Percentiles rank a stretch among this genome's conserved stretches.
Conservation (phyloP, 768 basidiomycete species). For the Dioszegia hungarica region DNA sequence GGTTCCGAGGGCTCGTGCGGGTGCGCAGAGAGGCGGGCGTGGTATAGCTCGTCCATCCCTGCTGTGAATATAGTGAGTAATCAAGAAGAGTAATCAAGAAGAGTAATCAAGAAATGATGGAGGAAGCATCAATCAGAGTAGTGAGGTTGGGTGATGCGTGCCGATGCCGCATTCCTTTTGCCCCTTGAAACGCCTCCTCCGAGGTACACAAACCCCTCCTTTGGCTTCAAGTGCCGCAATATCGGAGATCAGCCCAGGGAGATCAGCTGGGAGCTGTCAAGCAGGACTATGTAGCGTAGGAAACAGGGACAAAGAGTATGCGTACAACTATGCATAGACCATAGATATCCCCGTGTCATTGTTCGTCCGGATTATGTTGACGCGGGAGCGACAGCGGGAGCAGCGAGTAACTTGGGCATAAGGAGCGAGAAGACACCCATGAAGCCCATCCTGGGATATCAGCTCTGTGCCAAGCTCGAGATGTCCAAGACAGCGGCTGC, state of each 20-base stretch:
- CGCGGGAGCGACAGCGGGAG: slow-evolving; percentile 5
- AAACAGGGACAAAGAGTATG: no score
- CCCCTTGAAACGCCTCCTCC: no score
- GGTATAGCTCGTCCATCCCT: slow-evolving; percentile 25
- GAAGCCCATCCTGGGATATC: slow-evolving; percentile 28
- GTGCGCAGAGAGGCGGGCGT: slow-evolving; percentile 24
- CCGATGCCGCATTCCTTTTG: no score
- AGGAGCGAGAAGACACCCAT: slow-evolving; percentile 29
- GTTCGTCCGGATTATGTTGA: neutral
- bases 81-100: neutral
- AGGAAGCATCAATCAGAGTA: neutral
- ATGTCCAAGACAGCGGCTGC: neutral
- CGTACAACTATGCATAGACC: neutral
- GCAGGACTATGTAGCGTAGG: no score
- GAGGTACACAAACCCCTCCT: no score
- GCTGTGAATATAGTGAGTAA: neutral
- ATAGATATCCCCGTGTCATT: neutral
- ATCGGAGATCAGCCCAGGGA: no score
- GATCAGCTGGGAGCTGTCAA: no score
- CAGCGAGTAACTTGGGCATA: slow-evolving; percentile 28
- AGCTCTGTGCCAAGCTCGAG: neutral
- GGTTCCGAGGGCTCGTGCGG: slow-evolving; percentile 2
- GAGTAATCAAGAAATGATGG: neutral
- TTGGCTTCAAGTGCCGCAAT: no score
- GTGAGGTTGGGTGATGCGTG: no score